Conservation (phyloP, 2,329 filamentous ascomycete species). For the Colletotrichum sp. region DNA sequence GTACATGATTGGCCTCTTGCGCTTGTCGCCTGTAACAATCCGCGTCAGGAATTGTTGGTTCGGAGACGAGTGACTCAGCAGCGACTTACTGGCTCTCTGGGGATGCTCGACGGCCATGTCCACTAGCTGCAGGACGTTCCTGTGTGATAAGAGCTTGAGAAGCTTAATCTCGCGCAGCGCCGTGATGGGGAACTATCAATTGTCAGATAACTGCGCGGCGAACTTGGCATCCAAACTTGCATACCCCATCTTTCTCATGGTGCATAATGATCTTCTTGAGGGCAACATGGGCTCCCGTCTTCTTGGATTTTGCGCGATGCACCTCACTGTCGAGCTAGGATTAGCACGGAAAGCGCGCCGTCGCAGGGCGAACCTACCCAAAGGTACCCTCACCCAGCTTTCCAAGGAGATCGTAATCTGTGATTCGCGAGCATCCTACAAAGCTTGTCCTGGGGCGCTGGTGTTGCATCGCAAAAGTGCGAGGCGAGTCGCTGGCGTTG, state of each 20-base stretch:
- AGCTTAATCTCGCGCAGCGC: constrained; percentile 97
- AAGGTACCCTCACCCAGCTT: constrained; percentile 97
- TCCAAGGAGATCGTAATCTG: constrained; percentile 78
- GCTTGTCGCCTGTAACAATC: constrained; percentile 67
- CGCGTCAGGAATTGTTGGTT: constrained; percentile 26
- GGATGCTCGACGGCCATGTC: constrained; percentile 94
- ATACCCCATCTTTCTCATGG: constrained; percentile 94
- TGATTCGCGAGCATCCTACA: constrained; percentile 82
- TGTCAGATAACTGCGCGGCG: constrained; percentile 3
- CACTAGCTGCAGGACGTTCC: constrained; percentile 84
- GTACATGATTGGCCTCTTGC: constrained; percentile 88
- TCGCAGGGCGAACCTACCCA: constrained; percentile 60
- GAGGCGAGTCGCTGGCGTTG: constrained; percentile 52
- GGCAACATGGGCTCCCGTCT: constrained; percentile 77
- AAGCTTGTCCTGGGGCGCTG: constrained; percentile 68
- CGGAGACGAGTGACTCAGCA: not conserved
- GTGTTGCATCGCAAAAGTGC: constrained; percentile 62
- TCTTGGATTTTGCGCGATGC: constrained; percentile 82
- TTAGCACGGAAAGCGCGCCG: not conserved
- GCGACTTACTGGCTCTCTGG: constrained; percentile 61
- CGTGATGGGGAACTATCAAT: constrained; percentile 85
- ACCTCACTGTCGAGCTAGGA: constrained; percentile 69
- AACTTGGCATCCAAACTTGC: constrained; percentile 32
- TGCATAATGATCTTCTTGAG: constrained; percentile 99
- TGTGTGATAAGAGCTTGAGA: constrained; percentile 91